A percentile compares a stretch with the other conserved stretches of the same genome.
phyloP scores from a whole-genome alignment of 768 basidiomycete species.

The Agaricus subrufescens region DNA sequence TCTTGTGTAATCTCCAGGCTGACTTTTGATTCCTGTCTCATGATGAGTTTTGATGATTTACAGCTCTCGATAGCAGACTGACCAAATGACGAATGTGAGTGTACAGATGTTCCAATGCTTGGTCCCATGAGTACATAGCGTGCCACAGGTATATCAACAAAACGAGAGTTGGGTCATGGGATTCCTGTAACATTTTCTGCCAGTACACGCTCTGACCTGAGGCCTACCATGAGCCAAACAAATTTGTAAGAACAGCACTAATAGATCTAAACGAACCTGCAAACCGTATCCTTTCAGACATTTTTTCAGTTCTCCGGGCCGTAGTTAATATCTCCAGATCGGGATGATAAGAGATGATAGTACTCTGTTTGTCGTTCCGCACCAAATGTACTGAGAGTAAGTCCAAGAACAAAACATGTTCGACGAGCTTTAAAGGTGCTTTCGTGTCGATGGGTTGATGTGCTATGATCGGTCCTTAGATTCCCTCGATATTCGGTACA shows the following conservation, averaged over 20 bases:
- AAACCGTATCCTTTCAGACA: constrained; percentile 46
- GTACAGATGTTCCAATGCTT: constrained; percentile 49
- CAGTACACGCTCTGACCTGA: constrained; percentile 39
- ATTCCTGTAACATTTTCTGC: constrained; percentile 31
- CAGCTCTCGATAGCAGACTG: constrained; percentile 12
- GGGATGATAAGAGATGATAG: constrained; percentile 49
- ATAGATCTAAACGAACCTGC: constrained; percentile 25
- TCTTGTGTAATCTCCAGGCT: constrained; percentile 47
- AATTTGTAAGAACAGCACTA: background rate
- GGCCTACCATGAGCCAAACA: background rate
- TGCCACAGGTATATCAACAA: constrained; percentile 52
- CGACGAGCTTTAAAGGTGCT: constrained; percentile 21
- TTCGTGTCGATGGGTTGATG: constrained; percentile 25
- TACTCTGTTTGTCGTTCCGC: constrained; percentile 37
- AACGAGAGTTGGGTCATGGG: constrained; percentile 49
- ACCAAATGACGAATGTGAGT: constrained; percentile 44
- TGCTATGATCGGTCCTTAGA: background rate
- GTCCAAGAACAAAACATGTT: constrained; percentile 37
- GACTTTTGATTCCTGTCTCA: constrained; percentile 45
- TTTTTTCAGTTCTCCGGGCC: constrained; percentile 25
- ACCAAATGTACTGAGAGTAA: constrained; percentile 45
- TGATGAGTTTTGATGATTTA: background rate
- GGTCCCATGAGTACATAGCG: constrained; percentile 56
- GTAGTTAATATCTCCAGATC: constrained; percentile 34
- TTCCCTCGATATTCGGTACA: background rate